Base-by-base conservation (phyloP, 148 eudicot genomes). In the Fagopyrum tataricum region DNA sequence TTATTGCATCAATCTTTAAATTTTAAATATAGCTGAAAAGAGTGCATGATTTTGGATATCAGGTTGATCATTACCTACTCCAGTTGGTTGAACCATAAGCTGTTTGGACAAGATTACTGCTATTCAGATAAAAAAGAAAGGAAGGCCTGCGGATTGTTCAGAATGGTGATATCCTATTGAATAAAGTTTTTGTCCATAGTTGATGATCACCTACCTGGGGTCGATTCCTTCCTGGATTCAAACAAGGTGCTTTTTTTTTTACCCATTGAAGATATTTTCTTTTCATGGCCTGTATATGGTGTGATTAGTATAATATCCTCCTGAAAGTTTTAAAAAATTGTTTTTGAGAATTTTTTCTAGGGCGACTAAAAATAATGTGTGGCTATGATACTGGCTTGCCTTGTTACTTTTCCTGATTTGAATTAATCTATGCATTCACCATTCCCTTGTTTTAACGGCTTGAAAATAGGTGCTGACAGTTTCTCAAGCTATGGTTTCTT, bases 401-500 rank as follows among this genome's bases (percentile, higher is more conserved):
- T 4, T 20, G 12, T 26, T 55, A 55, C 5, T 18, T 53, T 4
- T 3, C 44, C 14, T 12, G 42, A 8, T 64, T 31, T 37, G 43
- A 31, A 13, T 6, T 46, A 71, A 23, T 71, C 42, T 71, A 71
- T 46, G 43, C 44, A 37, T 24, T 40, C 21, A 24, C 7, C n/a
- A 4, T 52, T 40, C 43, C 64, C 37, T 58, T 40, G 18, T n/a
- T 42, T 52, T 31, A 13, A 10, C 71, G 73, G 37, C 73, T 39
- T 74, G 49, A 69, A 76, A 71, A 23, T 86, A 93, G 98, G 94
- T 93, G 66, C 92, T 93, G 86, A 97, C 95, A 23, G 97, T 91
- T 82, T 93, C 97, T 52, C 86, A 95, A 67, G 92, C 91, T 62
- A 89, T 90, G 90, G 98, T 93, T 77, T 94, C 98, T 48, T 93